phyloP scores from a whole-genome alignment of 371 early-diverging fungal genomes.

The Mycotypha africana region DNA sequence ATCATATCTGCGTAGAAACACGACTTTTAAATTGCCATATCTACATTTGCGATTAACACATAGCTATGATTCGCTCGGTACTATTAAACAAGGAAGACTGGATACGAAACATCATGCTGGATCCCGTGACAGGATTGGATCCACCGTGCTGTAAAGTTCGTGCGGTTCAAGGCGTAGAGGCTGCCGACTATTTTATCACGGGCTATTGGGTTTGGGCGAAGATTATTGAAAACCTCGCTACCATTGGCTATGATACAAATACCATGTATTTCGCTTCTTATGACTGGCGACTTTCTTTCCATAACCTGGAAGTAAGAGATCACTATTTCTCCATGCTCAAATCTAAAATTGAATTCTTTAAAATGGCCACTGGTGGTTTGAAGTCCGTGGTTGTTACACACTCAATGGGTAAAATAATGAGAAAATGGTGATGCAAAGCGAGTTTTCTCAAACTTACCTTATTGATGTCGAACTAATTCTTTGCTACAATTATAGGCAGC shows the following conservation, averaged over 20 bases:
- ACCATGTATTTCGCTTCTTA: slow-evolving; percentile 86
- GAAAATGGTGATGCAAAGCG: no score
- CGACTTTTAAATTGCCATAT: background rate
- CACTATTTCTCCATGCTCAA: slow-evolving; percentile 80
- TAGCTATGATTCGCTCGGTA: slow-evolving; percentile 77
- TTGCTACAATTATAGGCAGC: slow-evolving; percentile 14
- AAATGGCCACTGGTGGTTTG: slow-evolving; percentile 39
- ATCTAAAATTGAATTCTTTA: slow-evolving; percentile 64
- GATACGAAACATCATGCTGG: slow-evolving; percentile 79
- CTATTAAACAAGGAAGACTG: slow-evolving; percentile 84
- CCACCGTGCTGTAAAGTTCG: slow-evolving; percentile 80
- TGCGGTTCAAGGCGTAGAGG: slow-evolving; percentile 85
- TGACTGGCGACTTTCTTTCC: slow-evolving; percentile 89
- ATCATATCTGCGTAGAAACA: background rate
- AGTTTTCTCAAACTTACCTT: background rate
- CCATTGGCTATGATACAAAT: slow-evolving; percentile 86
- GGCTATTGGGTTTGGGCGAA: slow-evolving; percentile 96
- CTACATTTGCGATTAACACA: background rate
- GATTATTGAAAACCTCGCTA: slow-evolving; percentile 78
- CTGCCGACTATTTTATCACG: slow-evolving; percentile 91
- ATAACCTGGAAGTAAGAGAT: slow-evolving; percentile 85
- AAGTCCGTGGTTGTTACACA: slow-evolving; percentile 68
- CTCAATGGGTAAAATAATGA: slow-evolving; percentile 53
- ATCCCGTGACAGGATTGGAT: slow-evolving; percentile 82
- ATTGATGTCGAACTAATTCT: background rate